Base-by-base conservation (phyloP, 345 rosid genomes). In the Passiflora organensis region DNA sequence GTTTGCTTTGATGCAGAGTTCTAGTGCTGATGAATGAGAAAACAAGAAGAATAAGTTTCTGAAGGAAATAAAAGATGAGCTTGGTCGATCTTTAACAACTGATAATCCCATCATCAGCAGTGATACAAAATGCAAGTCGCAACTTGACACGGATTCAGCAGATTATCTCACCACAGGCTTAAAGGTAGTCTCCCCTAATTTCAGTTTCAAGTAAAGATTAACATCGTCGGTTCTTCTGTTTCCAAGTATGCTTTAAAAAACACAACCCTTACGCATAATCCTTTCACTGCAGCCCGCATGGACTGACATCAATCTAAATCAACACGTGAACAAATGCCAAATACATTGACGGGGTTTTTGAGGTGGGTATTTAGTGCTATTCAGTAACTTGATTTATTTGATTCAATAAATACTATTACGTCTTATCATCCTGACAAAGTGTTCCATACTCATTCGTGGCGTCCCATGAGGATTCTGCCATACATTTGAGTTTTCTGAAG, bases 11-110 rank as follows among this genome's bases (percentile, higher is more conserved):
- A 13, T 45, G 62, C 67, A 73, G 73, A 18, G 15, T 28, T 11
- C n/a, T 6, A 10, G 43, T 60, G 47, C 48, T 73, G 71, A 68
- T 73, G 71, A 62, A 73, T 24, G 53, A 36, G 58, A 47, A 53
- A 48, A 73, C 74, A 22, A 60, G 77, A 50, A 64, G 19, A 19
- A 19, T 68, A 73, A 58, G 52, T 20, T 53, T 17, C 6, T 28
- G 6, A 48, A 60, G 2, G 65, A 69, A 65, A 42, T 59, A 1
- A 52, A 39, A 19, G 34, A 28, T n/a, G 74, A 74, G 19, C 1
- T 74, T 0, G 21, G 13, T 13, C 74, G 68, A 25, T 39, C 16
- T 32, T 4, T 44, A 18, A 37, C 32, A 51, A 22, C 48, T 6
- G 13, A 53, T 21, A 43, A 22, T 23, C 50, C 74, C 42, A 18